A percentile compares a stretch with the other conserved stretches of the same genome.
phyloP scores from a whole-genome alignment of 495 filamentous ascomycete genomes.

The Neurospora discreta region DNA sequence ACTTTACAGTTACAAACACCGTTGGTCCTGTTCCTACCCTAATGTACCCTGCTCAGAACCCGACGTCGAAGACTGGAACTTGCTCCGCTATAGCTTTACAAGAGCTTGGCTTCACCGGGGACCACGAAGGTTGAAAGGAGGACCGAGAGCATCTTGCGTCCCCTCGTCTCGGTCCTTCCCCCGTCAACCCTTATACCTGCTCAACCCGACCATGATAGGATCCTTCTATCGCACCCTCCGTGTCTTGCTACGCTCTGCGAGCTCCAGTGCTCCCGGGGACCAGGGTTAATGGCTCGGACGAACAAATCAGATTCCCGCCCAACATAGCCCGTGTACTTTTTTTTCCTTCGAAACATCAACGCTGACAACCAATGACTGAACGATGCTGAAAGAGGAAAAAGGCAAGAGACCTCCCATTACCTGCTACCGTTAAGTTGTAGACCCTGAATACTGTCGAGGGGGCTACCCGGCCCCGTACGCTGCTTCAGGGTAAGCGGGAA shows the following conservation, averaged over 20 bases:
- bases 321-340: not conserved
- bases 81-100: not conserved
- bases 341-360: not conserved
- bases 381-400: not conserved
- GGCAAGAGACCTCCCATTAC: not conserved
- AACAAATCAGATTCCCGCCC: not conserved
- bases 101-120: not conserved
- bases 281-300: not conserved
- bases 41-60: not conserved
- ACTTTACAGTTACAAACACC: not conserved
- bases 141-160: not conserved
- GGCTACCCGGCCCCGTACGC: conserved; percentile 26
- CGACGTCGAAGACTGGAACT: not conserved
- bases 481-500: conserved; percentile 77
- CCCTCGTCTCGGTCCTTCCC: not conserved
- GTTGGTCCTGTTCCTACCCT: not conserved
- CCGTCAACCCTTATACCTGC: not conserved
- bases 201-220: not conserved
- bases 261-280: not conserved
- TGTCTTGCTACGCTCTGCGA: not conserved
- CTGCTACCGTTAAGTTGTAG: conserved; percentile 25
- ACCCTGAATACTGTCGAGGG: conserved; percentile 22
- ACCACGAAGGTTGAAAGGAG: not conserved
- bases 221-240: not conserved
- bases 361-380: not conserved